Base-by-base conservation (phyloP, 768 basidiomycete genomes). In the Scleroderma citrinum region DNA sequence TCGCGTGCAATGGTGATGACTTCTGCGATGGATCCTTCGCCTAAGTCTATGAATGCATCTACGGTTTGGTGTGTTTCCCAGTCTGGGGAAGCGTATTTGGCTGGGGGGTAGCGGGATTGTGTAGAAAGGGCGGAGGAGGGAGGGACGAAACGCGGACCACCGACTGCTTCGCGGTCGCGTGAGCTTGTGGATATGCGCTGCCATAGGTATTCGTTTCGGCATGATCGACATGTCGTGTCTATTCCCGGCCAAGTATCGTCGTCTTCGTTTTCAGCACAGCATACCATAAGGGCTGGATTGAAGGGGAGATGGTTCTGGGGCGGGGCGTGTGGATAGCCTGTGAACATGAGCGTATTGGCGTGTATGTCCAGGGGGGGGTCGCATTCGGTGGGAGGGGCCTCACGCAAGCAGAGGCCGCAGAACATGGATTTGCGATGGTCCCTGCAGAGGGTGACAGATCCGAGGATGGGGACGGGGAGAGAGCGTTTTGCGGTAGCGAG, bases 41-140 rank as follows among this genome's bases (percentile, higher is more conserved):
- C 85, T 21, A 85, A 70, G 49, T 88, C 86, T 34, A 88, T 65
- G 66, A 85, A 90, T n/a, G 76, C 76, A 45, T 85, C 84, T 12
- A 89, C 73, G 8, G 74, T 73, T 56, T 81, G 80, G 38, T 83
- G 74, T 40, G 79, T 79, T 61, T 86, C 84, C 82, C 81, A 84
- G 56, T 87, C 85, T 1, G 59, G 57, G 35, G 65, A 56, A 54
- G 54, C 56, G 50, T 64, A 66, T 53, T 61, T 67, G 24, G 53
- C 47, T 1, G 50, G 68, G 32, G 49, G 64, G 36, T 56, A 52
- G 17, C 66, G 63, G 17, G 43, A n/a, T 8, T 3, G 5, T 35
- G 47, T 37, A 13, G 56, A 50, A 41, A 50, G 12, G 0, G 45
- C 16, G 21, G 54, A 58, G 3, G 59, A 62, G 2, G 43, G 50